Evolutionary conservation across 805 yeast genomes (phyloP), one percentile per base, ranked within the genome.

Genomic region (Grigorovia yakushimaensis): DNA sequence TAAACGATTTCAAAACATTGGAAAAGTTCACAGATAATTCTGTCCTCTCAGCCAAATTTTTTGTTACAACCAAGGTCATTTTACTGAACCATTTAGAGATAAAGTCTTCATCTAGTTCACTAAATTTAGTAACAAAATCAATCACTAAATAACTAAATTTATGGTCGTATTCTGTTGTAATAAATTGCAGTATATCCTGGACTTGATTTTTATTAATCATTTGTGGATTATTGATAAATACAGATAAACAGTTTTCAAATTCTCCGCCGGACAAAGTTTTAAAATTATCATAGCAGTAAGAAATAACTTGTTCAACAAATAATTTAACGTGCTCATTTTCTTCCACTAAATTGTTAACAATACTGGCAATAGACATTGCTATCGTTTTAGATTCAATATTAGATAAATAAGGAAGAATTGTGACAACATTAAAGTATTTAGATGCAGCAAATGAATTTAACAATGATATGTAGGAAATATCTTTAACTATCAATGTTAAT

Each of bases 11-110:
- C 40, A 75, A 59, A 47, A 73, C 71, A 0, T 48, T 39, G 5
- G 55, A 21, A 50, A 74, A 71, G 8, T 59, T 55, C 1, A 47
- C 49, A 0, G 57, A 41, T 5, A 65, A 46, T 3, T 52, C 49
- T 0, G 57, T 57, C 15, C 68, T 61, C 54, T 82, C 85, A 1
- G 89, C 80, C 50, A 82, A 70, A 49, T 73, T 70, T 53, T 78
- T 82, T 8, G 89, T 84, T 44, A 82, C 69, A 56, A 76, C 81
- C 5, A 85, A 59, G 50, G 76, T 67, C 6, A 80, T 69, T 51
- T 80, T 77, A 50, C 76, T 73, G 38, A 78, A 51, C 91, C 91
- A 84, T 1, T 61, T 54, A 17, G 59, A 44, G 6, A 63, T 54
- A 10, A 9, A 40, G 0, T 50, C 49, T 10, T 55, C 45, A 1